These are phyloP conservation scores for Trametes pubescens DNA, from an alignment of 1,284 basidiomycete genomes.

Conservation along the genomic window DNA sequence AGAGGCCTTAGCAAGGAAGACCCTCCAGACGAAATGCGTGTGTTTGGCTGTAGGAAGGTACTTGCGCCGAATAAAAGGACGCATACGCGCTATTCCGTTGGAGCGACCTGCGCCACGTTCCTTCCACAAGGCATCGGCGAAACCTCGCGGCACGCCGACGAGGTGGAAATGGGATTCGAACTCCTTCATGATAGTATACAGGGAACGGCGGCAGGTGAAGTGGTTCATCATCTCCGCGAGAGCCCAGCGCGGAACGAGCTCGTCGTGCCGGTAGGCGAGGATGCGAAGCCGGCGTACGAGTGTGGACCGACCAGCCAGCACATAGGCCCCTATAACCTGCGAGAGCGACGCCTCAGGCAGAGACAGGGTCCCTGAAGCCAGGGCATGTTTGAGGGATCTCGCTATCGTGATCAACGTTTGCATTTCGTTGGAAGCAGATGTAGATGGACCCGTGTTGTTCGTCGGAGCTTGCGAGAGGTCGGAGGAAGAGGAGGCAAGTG, in stretches of 20 bases:
- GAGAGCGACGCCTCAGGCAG: constrained; percentile 7
- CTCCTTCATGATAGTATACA: constrained; percentile 8
- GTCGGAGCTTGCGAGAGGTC: background rate
- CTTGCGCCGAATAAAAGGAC: constrained; percentile 32
- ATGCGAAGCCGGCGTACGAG: constrained; percentile 33
- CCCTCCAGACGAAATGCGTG: constrained; percentile 49
- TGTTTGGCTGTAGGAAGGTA: constrained; percentile 46
- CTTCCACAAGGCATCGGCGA: constrained; percentile 8
- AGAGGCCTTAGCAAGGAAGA: constrained; percentile 35
- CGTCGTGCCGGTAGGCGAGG: constrained; percentile 25
- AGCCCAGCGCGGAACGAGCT: constrained; percentile 41
- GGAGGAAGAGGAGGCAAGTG: too few relatives aligned
- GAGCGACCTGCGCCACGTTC: background rate
- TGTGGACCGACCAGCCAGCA: constrained; percentile 4
- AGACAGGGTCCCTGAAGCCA: background rate
- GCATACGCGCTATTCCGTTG: constrained; percentile 1
- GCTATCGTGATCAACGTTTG: background rate
- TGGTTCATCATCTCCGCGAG: constrained; percentile 50
- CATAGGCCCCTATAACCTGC: constrained; percentile 2
- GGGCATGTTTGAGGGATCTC: constrained; percentile 9
- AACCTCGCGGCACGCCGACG: constrained; percentile 44
- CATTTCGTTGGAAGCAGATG: background rate
- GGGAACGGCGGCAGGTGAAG: constrained; percentile 31
- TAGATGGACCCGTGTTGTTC: background rate
- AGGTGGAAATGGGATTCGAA: constrained; percentile 46